Conservation (phyloP, 331 rosid species). For the Prunus yedoensis region DNA sequence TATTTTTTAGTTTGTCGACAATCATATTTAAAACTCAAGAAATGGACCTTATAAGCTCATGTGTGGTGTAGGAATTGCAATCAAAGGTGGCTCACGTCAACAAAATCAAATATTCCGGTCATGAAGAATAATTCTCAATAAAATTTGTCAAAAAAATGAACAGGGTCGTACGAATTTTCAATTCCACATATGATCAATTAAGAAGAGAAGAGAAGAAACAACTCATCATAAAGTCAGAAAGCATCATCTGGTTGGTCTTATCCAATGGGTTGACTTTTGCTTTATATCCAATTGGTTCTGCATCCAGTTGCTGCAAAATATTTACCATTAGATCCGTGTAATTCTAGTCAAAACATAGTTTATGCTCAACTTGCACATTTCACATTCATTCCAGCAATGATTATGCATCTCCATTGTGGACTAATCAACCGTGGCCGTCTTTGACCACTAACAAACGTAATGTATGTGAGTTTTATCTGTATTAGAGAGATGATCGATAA, state of each 20-base stretch:
- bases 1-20: too few species aligned
- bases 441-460: too few species aligned
- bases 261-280: not conserved
- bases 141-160: not conserved
- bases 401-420: too few species aligned
- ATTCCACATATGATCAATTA: too few species aligned
- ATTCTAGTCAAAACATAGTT: not conserved
- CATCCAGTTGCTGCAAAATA: not conserved
- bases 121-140: not conserved
- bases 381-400: not conserved
- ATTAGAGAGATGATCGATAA: too few species aligned
- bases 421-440: too few species aligned
- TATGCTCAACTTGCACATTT: not conserved
- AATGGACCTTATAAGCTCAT: too few species aligned
- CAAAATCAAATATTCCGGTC: not conserved
- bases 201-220: too few species aligned
- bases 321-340: not conserved
- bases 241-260: not conserved
- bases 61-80: too few species aligned
- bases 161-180: not conserved
- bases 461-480: fast-evolving
- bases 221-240: not conserved
- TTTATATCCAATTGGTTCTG: not conserved
- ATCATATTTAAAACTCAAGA: too few species aligned
- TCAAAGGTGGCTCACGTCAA: not conserved